A percentile compares a stretch with the other conserved stretches of the same genome.
Conservation (phyloP, 2,329 filamentous ascomycete species). For the Lithohypha guttulata region DNA sequence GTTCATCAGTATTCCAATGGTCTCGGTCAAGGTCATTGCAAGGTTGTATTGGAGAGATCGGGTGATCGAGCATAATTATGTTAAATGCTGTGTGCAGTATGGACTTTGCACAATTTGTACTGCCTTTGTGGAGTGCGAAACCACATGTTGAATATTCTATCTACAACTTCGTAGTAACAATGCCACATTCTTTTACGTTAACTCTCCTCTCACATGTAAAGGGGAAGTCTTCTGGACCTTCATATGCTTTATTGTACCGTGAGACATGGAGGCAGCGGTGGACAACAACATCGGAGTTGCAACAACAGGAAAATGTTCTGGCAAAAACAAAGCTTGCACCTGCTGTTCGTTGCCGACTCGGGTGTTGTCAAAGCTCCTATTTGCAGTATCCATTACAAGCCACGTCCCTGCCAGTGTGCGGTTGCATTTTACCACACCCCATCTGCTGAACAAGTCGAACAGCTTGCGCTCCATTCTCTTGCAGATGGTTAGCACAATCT, state of each 20-base stretch:
- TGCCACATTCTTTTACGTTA: not conserved
- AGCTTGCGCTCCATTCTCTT: conserved; percentile 1
- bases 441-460: not conserved
- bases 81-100: no score
- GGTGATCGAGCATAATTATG: no score
- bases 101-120: no score
- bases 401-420: not conserved
- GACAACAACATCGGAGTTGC: not conserved
- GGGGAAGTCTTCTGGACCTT: no score
- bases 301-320: not conserved
- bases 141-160: not conserved
- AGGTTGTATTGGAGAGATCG: no score
- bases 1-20: no score
- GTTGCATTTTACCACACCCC: not conserved
- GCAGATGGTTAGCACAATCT: not conserved
- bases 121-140: no score
- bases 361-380: not conserved
- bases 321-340: not conserved
- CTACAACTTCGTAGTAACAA: not conserved
- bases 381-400: conserved; percentile 7
- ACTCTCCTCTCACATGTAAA: not conserved
- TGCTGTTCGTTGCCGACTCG: not conserved
- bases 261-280: not conserved
- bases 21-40: no score
- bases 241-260: not conserved